A percentile compares a stretch with the other conserved stretches of the same genome.
Evolutionary conservation across 73 alveolate genomes (phyloP).

Genomic region (Paramecium tetraurelia): DNA sequence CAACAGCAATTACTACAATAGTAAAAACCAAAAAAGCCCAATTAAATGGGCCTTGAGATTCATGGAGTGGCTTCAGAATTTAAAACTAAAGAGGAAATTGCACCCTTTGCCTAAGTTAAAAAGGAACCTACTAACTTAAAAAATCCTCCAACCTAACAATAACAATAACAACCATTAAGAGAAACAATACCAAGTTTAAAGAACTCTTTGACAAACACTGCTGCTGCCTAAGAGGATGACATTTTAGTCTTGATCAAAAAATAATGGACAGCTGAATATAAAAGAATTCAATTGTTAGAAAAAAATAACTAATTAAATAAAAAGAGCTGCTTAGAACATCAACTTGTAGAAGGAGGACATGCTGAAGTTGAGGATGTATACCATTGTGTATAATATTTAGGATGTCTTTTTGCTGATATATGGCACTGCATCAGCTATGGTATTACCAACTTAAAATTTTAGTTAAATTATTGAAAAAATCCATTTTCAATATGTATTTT

Average conservation of each 20-base stretch:
- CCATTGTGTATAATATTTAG: neutral
- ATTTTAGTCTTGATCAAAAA: conserved; percentile 75
- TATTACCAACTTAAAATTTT: conserved; percentile 83
- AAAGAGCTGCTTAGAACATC: conserved; percentile 80
- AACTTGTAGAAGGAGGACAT: conserved; percentile 94
- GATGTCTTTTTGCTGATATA: conserved; percentile 86
- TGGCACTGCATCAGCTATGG: conserved; percentile 92
- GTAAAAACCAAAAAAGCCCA: conserved; percentile 60
- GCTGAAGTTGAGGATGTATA: conserved; percentile 94
- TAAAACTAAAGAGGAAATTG: neutral
- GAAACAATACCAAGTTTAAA: neutral
- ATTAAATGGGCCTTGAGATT: conserved; percentile 64
- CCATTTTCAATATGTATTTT: conserved; percentile 84
- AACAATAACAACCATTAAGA: conserved; percentile 46
- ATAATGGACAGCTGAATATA: conserved; percentile 89
- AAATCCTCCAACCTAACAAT: neutral
- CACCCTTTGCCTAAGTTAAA: neutral
- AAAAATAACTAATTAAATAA: conserved; percentile 81
- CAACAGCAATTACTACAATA: neutral
- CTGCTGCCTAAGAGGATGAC: conserved; percentile 80
- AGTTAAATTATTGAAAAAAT: conserved; percentile 82
- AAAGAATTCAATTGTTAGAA: conserved; percentile 78
- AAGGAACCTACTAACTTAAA: neutral
- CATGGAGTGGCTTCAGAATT: conserved; percentile 55
- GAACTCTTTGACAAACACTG: conserved; percentile 50